These are phyloP conservation scores for Volutella citrinella DNA, from an alignment of 2,329 filamentous ascomycete genomes.

Conservation along the genomic window DNA sequence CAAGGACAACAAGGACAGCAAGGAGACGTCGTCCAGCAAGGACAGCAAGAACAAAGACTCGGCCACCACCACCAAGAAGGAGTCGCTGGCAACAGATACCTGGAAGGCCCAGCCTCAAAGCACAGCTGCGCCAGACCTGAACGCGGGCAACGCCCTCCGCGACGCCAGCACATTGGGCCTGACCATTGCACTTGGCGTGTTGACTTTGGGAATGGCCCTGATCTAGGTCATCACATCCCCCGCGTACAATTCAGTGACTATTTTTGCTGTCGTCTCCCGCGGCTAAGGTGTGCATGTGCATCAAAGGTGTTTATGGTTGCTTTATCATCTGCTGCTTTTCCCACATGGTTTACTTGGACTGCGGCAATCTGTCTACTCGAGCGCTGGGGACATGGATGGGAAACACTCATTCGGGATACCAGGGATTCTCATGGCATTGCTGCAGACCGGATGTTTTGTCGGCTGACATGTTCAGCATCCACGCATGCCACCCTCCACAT, in stretches of 20 bases:
- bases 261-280: neutral
- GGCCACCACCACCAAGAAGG: conserved; percentile 11
- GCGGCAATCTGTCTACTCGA: neutral
- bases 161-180: conserved; percentile 20
- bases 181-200: conserved; percentile 21
- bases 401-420: too few relatives aligned
- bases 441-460: too few relatives aligned
- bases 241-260: neutral
- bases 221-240: too few relatives aligned
- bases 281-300: neutral
- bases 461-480: too few relatives aligned
- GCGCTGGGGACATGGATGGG: too few relatives aligned
- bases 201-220: conserved; percentile 21
- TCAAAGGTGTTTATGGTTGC: too few relatives aligned
- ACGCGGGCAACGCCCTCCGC: conserved; percentile 13
- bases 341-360: too few relatives aligned
- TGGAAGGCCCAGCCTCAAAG: conserved; percentile 17
- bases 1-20: conserved; percentile 5
- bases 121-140: conserved; percentile 22
- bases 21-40: conserved; percentile 10
- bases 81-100: conserved; percentile 9
- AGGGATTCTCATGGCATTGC: too few relatives aligned
- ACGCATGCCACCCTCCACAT: neutral
- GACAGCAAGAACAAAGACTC: conserved; percentile 6
- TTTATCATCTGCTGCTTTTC: too few relatives aligned